phyloP scores from a whole-genome alignment of 1,139 yeast species.

The Zygosaccharomyces pseudobailii region DNA sequence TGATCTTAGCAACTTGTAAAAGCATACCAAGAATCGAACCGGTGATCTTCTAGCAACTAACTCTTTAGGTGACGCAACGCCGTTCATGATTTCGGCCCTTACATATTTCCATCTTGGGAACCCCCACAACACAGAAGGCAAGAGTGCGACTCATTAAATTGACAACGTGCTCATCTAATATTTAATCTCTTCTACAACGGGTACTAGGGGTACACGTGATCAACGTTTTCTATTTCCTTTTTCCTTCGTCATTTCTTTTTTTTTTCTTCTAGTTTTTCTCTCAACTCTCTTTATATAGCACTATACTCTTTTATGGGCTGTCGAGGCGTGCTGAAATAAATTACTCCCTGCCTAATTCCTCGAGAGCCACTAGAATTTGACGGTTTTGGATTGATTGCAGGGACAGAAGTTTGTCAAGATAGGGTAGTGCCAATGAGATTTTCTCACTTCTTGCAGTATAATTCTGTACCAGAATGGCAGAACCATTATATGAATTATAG shows the following conservation, averaged over 20 bases:
- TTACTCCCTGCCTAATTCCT: background rate
- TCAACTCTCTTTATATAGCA: background rate
- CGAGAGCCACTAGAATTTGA: background rate
- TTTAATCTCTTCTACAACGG: background rate
- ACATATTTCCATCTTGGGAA: background rate
- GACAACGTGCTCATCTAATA: background rate
- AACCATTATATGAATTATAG: conserved; percentile 64
- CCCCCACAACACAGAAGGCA: background rate
- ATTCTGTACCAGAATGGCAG: conserved; percentile 77
- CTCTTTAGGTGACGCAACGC: background rate
- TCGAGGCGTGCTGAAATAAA: background rate
- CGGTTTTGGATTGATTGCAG: background rate
- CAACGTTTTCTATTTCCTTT: too few species aligned
- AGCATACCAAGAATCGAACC: too few species aligned
- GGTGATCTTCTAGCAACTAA: background rate
- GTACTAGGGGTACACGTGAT: background rate
- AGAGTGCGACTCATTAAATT: background rate
- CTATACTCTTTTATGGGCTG: background rate
- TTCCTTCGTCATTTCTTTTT: too few species aligned
- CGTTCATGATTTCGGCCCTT: background rate
- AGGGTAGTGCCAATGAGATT: conserved; percentile 48
- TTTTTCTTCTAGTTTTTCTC: background rate
- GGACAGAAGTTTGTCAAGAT: background rate
- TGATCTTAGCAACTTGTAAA: too few species aligned
- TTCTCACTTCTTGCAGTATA: conserved; percentile 65